Base-by-base conservation (phyloP, 331 rosid genomes). In the Quercus lobata region DNA sequence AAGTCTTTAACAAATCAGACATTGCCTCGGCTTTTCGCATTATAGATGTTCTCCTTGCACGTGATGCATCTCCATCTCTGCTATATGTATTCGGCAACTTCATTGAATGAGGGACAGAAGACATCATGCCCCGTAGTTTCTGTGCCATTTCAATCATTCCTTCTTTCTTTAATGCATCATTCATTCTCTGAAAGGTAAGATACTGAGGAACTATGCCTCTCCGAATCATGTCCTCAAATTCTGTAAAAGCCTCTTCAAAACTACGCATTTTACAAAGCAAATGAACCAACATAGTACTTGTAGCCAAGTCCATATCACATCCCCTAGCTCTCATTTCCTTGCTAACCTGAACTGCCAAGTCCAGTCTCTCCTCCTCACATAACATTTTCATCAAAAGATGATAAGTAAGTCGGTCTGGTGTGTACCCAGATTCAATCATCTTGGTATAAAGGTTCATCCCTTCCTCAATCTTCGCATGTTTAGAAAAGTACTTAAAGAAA, bases 341-440 rank as follows among this genome's bases (percentile, higher is more conserved):
- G 80, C 89, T 77, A 74, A 95, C 92, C 84, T 87, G 96, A 88
- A 91, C 77, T 27, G 98, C 97, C 85, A 93, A 80, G 17, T 88
- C 90, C 71, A 90, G 83, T 80, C 87, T 91, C 87, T 80, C 93
- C 78, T 88, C 97, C 62, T 95, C 97, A 58, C 97, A 90, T 70
- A 93, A 81, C 97, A 93, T 93, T 85, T 93, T 95, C 90, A 95
- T 55, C 84, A 95, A 72, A 82, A 95, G 94, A 82, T 95, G 94
- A 84, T 89, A 95, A 24, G 98, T 89, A 66, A 93, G 88, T 55
- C 88, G 89, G 83, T 95, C 92, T 1, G 92, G 97, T 68, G 82
- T 56, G 84, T 95, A 72, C 74, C 98, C 99, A 30, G 97, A 91
- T 79, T 87, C 92, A 76, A 88, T 87, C 96, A 93, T 81, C 87